Conservation (phyloP, 2,329 filamentous ascomycete species). For the Fusarium napiforme region DNA sequence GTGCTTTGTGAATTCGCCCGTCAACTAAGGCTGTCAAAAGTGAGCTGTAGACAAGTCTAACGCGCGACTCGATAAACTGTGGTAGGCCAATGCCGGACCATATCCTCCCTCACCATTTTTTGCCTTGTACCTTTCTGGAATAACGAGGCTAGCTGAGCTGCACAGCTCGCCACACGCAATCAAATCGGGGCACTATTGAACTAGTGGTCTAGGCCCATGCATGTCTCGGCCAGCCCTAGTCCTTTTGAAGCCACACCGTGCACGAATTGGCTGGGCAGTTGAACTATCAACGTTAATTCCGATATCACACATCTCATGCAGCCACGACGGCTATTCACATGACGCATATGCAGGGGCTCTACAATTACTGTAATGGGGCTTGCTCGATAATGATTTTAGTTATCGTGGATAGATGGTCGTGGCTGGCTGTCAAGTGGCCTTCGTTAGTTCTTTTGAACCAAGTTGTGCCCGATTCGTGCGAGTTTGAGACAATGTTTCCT, state of each 20-base stretch:
- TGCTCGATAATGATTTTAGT: rapidly evolving
- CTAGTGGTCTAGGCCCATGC: neutral
- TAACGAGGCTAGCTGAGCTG: neutral
- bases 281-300: neutral
- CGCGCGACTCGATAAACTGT: rapidly evolving
- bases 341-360: neutral
- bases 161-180: neutral
- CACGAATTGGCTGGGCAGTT: neutral
- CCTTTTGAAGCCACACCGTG: too few relatives aligned
- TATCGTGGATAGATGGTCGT: neutral
- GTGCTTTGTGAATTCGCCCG: neutral
- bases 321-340: neutral
- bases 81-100: rapidly evolving
- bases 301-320: neutral
- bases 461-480: rapidly evolving
- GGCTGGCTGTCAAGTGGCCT: neutral
- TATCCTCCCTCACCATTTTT: too few relatives aligned
- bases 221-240: neutral
- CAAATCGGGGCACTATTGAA: neutral
- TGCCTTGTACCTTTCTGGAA: rapidly evolving
- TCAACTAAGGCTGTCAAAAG: neutral
- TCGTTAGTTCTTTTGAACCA: neutral
- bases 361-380: rapidly evolving
- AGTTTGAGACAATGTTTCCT: neutral
- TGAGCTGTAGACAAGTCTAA: neutral